phyloP scores from a whole-genome alignment of 331 rosid species.

The Cydonia oblonga region DNA sequence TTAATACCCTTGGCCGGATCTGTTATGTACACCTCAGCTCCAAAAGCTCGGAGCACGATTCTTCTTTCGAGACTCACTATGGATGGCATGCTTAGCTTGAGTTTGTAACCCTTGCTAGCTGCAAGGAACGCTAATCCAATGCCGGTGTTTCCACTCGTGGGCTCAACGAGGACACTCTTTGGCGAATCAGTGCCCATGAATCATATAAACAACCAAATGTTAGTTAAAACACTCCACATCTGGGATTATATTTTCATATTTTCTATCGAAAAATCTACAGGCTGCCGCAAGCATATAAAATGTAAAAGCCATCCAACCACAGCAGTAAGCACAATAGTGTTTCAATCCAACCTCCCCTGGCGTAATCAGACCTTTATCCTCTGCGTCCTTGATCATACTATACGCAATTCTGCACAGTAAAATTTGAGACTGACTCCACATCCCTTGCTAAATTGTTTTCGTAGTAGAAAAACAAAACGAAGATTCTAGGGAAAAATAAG shows the following conservation, averaged over 20 bases:
- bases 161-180: conserved; percentile 67
- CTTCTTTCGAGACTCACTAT: conserved; percentile 53
- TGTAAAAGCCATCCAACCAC: too few species aligned
- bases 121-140: conserved; percentile 81
- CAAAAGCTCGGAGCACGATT: conserved; percentile 58
- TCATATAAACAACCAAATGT: conserved; percentile 1
- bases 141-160: conserved; percentile 80
- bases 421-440: background rate
- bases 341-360: conserved; percentile 55
- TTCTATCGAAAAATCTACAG: too few species aligned
- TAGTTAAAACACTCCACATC: background rate
- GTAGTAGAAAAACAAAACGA: background rate
- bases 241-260: too few species aligned
- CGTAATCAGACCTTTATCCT: conserved; percentile 66
- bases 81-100: conserved; percentile 53
- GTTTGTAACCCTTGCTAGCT: conserved; percentile 63
- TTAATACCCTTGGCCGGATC: conserved; percentile 47
- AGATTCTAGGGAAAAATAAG: background rate
- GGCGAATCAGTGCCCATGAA: background rate
- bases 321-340: too few species aligned
- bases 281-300: too few species aligned
- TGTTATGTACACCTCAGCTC: conserved; percentile 65
- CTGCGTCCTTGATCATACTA: conserved; percentile 88
- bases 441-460: background rate
- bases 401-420: conserved; percentile 45